Conservation (phyloP, 2,329 filamentous ascomycete genomes). For the Claviceps cyperi region DNA sequence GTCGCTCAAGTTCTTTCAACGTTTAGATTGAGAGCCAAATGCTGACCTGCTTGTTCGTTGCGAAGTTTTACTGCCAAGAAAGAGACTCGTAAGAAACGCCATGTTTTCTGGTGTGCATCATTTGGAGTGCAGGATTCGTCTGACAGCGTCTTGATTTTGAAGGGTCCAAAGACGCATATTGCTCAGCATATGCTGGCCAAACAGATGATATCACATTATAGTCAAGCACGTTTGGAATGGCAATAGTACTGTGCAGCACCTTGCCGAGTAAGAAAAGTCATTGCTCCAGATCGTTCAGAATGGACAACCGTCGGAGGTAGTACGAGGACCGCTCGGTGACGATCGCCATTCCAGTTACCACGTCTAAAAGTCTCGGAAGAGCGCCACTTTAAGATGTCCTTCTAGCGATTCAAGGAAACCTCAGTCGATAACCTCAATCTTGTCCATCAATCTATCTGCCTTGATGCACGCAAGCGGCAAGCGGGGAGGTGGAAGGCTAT, state of each 20-base stretch:
- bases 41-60: neutral
- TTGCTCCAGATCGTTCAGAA: neutral
- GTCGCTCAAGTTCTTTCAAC: neutral
- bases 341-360: neutral
- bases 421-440: no score
- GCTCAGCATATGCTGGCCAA: neutral
- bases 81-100: neutral
- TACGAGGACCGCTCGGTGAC: neutral
- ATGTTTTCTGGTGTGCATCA: no score
- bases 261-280: neutral
- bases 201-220: neutral
- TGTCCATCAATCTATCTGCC: neutral
- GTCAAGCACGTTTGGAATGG: neutral
- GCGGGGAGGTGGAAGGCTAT: neutral
- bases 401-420: no score
- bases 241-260: neutral
- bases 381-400: neutral
- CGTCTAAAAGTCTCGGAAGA: conserved; percentile 1
- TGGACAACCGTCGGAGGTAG: neutral
- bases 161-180: neutral
- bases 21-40: neutral
- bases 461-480: neutral
- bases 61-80: neutral
- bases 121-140: no score
- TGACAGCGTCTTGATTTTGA: neutral